Evolutionary conservation across 169 alveolate species (phyloP).

Genomic region (Plasmodium sp.): DNA sequence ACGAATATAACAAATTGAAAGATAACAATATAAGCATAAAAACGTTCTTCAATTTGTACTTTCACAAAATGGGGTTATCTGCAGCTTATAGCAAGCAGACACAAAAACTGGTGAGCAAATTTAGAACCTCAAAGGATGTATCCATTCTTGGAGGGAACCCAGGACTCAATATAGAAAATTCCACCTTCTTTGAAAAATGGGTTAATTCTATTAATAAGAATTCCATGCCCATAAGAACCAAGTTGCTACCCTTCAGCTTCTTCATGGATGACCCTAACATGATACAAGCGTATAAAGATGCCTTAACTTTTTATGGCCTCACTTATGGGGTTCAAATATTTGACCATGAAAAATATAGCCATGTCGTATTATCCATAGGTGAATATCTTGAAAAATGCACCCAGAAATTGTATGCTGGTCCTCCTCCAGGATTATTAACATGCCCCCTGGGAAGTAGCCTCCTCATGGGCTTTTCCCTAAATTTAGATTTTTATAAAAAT

Average conservation of each 20-base stretch:
- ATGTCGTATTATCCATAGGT: slow-evolving; percentile 37
- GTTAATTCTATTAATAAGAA: slow-evolving; percentile 76
- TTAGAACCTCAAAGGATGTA: slow-evolving; percentile 35
- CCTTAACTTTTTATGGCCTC: slow-evolving; percentile 67
- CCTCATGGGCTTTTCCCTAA: slow-evolving; percentile 86
- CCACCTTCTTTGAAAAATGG: slow-evolving; percentile 79
- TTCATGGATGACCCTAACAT: slow-evolving; percentile 72
- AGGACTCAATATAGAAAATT: slow-evolving; percentile 80
- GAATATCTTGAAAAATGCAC: slow-evolving; percentile 69
- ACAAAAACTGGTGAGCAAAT: slow-evolving; percentile 21
- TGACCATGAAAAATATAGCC: slow-evolving; percentile 57
- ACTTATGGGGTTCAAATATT: slow-evolving; percentile 59
- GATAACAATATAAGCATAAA: slow-evolving; percentile 79
- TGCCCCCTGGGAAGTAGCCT: slow-evolving; percentile 84
- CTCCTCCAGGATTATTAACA: slow-evolving; percentile 86
- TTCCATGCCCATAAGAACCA: slow-evolving; percentile 86
- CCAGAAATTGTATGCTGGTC: slow-evolving; percentile 83
- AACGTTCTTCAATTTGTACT: slow-evolving; percentile 77
- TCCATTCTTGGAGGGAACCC: slow-evolving; percentile 86
- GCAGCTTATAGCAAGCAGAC: not conserved
- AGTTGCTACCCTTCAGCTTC: slow-evolving; percentile 77
- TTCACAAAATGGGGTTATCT: slow-evolving; percentile 71
- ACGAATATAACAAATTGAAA: slow-evolving; percentile 81
- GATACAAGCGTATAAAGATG: slow-evolving; percentile 74
- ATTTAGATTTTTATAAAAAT: slow-evolving; percentile 69